Conservation (phyloP, 495 filamentous ascomycete genomes). For the Lophiostoma macrostomum region DNA sequence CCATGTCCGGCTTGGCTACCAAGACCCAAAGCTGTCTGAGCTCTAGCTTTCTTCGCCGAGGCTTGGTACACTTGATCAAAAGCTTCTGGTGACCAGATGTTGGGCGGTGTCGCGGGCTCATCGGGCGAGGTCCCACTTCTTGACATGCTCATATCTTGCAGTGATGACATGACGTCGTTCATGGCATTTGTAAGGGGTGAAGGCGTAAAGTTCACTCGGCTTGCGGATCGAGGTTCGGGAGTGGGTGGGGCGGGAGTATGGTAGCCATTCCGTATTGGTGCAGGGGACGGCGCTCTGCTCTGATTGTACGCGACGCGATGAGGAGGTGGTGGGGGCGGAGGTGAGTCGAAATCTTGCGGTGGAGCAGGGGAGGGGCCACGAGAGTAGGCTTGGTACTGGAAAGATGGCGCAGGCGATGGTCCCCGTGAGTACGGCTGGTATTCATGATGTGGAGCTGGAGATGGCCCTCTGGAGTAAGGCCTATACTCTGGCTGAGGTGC, state of each 20-base stretch:
- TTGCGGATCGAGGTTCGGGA: slow-evolving; percentile 31
- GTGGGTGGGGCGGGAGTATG: slow-evolving; percentile 63
- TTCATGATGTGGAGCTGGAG: slow-evolving; percentile 39
- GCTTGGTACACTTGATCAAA: slow-evolving; percentile 61
- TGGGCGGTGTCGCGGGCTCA: slow-evolving; percentile 49
- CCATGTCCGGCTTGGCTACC: slow-evolving; percentile 44
- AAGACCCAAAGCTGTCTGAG: slow-evolving; percentile 72
- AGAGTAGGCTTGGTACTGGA: slow-evolving; percentile 16
- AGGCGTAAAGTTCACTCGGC: slow-evolving; percentile 70
- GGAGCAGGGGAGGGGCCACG: slow-evolving; percentile 39
- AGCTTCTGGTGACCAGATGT: slow-evolving; percentile 89
- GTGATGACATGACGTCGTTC: slow-evolving; percentile 96
- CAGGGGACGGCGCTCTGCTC: slow-evolving; percentile 36
- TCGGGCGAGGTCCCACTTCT: slow-evolving; percentile 50
- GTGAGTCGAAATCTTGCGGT: slow-evolving; percentile 30
- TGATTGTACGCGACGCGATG: slow-evolving; percentile 42
- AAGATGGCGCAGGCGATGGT: slow-evolving; percentile 39
- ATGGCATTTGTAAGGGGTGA: slow-evolving; percentile 90
- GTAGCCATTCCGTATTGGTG: slow-evolving; percentile 42
- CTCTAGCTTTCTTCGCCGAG: slow-evolving; percentile 47
- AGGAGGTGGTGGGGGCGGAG: slow-evolving; percentile 44
- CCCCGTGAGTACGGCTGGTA: slow-evolving; percentile 36
- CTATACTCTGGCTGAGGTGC: slow-evolving; percentile 24
- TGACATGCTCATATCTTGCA: slow-evolving; percentile 79
- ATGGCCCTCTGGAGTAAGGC: slow-evolving; percentile 24